Base-by-base conservation (phyloP, 179 eudicot species). In the Gypsophila paniculata region DNA sequence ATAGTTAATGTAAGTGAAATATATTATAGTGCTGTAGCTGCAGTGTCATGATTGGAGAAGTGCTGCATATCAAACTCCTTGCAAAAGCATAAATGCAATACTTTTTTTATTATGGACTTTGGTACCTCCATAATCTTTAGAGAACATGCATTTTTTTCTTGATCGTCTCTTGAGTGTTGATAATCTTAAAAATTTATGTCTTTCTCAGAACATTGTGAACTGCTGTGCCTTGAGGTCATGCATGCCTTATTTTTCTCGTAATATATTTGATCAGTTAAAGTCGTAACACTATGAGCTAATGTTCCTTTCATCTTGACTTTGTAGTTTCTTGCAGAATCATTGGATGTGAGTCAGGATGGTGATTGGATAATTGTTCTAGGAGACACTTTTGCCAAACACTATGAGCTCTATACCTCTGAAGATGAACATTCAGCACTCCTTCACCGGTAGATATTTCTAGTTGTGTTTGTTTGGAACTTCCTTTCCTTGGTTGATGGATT, bases 391-490 rank as follows among this genome's bases (percentile, higher is more conserved):
- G 85, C 93, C 63, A 69, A 83, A 72, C 99, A 94, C 36, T 94
- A 91, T 78, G 95, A 90, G 76, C 93, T 94, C 55, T 94, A 94
- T 77, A 65, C 77, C 23, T 60, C 97, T 72, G 96, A 91, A 44
- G 99, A 91, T 78, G 96, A 91, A 82, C 99, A 92, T 80, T 80
- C 94, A 78, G 97, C 89, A 25, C 83, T 91, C 42, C 99, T 94
- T 79, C 99, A 94, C 80, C 84, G 99, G 99, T 94, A 87, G 22
- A 49, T 42, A 65, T 66, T 62, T 65, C 74, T 51, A 21, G 49
- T 73, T 39, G 55, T 64, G 42, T 48, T 39, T 12, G 34, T 39
- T 58, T 11, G 38, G 54, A 71, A 54, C 36, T 54, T 22, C 17
- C 19, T 38, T 72, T 34, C 38, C 19, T 14, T 32, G 60, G 18